Conservation (phyloP, 2,329 filamentous ascomycete species). For the Alternaria triticimaculans region DNA sequence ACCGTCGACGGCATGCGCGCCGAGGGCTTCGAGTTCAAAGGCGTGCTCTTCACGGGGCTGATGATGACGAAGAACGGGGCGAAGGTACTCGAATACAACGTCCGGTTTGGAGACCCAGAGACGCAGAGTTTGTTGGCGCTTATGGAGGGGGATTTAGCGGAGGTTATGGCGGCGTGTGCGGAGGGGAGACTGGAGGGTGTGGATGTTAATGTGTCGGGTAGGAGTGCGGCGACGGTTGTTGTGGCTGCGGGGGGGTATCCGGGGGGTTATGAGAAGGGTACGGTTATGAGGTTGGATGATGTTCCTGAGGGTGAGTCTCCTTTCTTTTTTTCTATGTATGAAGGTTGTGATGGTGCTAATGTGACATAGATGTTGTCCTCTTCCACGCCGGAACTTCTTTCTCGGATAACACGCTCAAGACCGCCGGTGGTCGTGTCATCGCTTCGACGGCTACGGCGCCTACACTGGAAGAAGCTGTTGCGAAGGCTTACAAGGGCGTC, state of each 20-base stretch:
- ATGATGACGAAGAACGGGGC: slow-evolving; percentile 87
- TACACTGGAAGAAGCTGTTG: slow-evolving; percentile 81
- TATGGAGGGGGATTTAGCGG: slow-evolving; percentile 83
- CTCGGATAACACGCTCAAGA: slow-evolving; percentile 68
- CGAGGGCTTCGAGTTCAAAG: slow-evolving; percentile 66
- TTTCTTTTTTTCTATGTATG: slow-evolving; percentile 34
- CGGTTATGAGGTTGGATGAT: slow-evolving; percentile 62
- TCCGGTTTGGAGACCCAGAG: slow-evolving; percentile 90
- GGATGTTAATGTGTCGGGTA: slow-evolving; percentile 69
- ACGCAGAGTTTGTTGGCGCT: slow-evolving; percentile 85
- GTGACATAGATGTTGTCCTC: slow-evolving; percentile 64
- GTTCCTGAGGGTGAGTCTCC: slow-evolving; percentile 53
- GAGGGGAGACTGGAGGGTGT: slow-evolving; percentile 75
- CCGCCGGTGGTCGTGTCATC: slow-evolving; percentile 89
- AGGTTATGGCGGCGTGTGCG: slow-evolving; percentile 86
- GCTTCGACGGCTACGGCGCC: slow-evolving; percentile 82
- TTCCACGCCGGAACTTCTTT: slow-evolving; percentile 91
- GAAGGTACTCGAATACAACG: slow-evolving; percentile 90
- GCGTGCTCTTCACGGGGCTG: slow-evolving; percentile 85
- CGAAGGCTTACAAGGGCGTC: slow-evolving; percentile 86
- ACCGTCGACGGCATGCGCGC: slow-evolving; percentile 87
- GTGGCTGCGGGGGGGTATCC: slow-evolving; percentile 92
- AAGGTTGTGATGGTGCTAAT: slow-evolving; percentile 31
- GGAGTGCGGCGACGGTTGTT: slow-evolving; percentile 90
- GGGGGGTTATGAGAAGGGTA: slow-evolving; percentile 79